Conservation (phyloP, 2,329 filamentous ascomycete species). For the Aspergillus felis region DNA sequence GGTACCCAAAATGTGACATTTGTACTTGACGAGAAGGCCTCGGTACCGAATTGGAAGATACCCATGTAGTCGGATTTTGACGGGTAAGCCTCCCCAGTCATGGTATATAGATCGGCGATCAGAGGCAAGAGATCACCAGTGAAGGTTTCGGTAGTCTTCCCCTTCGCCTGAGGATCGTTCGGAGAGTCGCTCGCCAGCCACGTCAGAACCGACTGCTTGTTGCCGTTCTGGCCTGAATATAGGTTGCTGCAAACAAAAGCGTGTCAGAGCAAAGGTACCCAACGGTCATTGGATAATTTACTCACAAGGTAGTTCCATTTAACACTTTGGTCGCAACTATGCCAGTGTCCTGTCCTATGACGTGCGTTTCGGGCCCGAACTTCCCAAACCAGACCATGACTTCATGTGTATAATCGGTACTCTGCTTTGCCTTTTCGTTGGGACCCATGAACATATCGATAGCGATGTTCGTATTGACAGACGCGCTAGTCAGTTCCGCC, state of each 20-base stretch:
- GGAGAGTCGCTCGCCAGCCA: conserved; percentile 43
- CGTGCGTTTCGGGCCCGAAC: not conserved
- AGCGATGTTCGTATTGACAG: conserved; percentile 54
- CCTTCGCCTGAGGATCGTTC: conserved; percentile 1
- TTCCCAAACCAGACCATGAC: not conserved
- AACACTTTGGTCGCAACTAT: not conserved
- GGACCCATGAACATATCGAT: conserved; percentile 57
- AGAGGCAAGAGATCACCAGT: conserved; percentile 47
- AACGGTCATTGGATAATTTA: not conserved
- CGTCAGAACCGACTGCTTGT: conserved; percentile 30
- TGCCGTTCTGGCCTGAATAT: not conserved
- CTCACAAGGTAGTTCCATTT: not conserved
- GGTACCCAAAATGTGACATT: conserved; percentile 50
- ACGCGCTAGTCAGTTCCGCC: conserved; percentile 29
- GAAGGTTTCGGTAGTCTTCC: conserved; percentile 35
- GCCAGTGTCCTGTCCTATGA: not conserved
- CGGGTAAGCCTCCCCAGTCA: conserved; percentile 36
- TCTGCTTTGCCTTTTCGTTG: conserved; percentile 26
- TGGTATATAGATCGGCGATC: conserved; percentile 38
- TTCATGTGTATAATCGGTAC: not conserved
- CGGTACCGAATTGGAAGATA: conserved; percentile 51
- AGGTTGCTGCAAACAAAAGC: not conserved
- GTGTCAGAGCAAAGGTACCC: not conserved
- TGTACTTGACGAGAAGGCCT: conserved; percentile 43
- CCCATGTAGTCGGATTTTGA: conserved; percentile 46